Conservation (phyloP, 225 moss, liverwort and hornwort genomes). For the Polytrichum commune region DNA sequence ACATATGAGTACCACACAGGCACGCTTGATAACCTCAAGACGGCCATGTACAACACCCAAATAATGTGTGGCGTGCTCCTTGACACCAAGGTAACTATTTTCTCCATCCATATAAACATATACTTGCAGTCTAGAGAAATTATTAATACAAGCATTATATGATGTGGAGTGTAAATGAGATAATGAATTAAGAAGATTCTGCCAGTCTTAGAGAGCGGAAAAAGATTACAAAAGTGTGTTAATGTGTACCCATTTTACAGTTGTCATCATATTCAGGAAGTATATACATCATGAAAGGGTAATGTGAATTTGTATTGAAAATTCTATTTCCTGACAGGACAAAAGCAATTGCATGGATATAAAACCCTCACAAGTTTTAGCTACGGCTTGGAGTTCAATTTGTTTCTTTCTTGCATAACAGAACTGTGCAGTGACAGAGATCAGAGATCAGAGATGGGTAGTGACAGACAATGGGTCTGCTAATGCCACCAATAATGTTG, state of each 20-base stretch:
- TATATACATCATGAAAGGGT: background rate
- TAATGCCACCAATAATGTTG: too few relatives aligned
- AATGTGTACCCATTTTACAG: too few relatives aligned
- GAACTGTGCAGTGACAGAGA: too few relatives aligned
- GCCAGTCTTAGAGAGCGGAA: background rate
- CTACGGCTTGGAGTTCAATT: too few relatives aligned
- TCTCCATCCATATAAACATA: background rate
- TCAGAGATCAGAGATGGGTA: too few relatives aligned
- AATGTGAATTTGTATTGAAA: background rate
- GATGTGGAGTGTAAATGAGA: background rate
- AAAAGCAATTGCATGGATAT: too few relatives aligned
- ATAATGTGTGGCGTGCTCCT: constrained; percentile 95
- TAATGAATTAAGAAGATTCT: background rate
- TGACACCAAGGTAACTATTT: constrained; percentile 69
- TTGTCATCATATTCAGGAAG: background rate
- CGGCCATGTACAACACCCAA: constrained; percentile 83
- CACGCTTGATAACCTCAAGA: constrained; percentile 69
- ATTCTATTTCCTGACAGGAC: too few relatives aligned
- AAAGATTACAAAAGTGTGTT: background rate
- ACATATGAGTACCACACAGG: constrained; percentile 86
- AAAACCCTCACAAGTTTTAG: too few relatives aligned
- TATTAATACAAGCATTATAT: background rate
- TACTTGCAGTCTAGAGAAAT: background rate
- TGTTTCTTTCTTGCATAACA: too few relatives aligned
- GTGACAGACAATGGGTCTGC: too few relatives aligned